A percentile compares a stretch with the other conserved stretches of the same genome.
Evolutionary conservation across 805 yeast genomes (phyloP).

Genomic region (Diddensiella caesifluorescens): DNA sequence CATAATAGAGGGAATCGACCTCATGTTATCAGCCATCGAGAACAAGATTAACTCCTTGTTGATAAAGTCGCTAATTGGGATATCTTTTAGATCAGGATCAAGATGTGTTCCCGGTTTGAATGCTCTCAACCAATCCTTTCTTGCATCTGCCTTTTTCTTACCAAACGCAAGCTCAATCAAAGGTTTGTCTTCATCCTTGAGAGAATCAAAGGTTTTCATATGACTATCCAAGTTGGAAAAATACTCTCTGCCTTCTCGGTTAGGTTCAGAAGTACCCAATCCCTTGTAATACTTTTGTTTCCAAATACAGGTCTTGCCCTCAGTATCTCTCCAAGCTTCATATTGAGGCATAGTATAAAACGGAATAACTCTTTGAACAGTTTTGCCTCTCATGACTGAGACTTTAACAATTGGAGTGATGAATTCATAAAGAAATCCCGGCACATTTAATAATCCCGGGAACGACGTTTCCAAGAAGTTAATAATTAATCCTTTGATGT

Average conservation of each 20-base stretch:
- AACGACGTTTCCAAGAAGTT: conserved; percentile 90
- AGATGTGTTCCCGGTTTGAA: conserved; percentile 87
- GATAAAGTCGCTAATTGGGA: conserved; percentile 90
- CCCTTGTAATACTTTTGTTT: conserved; percentile 96
- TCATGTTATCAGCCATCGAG: conserved; percentile 92
- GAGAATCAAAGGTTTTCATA: conserved; percentile 74
- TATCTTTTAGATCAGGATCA: conserved; percentile 67
- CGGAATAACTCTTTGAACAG: conserved; percentile 46
- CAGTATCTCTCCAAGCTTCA: conserved; percentile 85
- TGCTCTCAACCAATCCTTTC: conserved; percentile 95
- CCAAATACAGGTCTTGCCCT: conserved; percentile 73
- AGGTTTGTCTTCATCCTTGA: conserved; percentile 66
- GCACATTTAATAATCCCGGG: conserved; percentile 85
- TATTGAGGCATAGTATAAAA: conserved; percentile 96
- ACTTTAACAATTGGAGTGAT: conserved; percentile 96
- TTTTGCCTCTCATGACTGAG: conserved; percentile 52
- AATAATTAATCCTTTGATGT: conserved; percentile 91
- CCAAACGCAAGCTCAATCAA: conserved; percentile 89
- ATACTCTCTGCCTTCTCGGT: conserved; percentile 77
- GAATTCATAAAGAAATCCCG: conserved; percentile 89
- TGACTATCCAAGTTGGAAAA: conserved; percentile 81
- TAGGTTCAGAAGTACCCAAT: conserved; percentile 85
- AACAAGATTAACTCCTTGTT: conserved; percentile 91
- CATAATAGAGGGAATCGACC: conserved; percentile 89
- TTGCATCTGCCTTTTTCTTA: conserved; percentile 91